Evolutionary conservation across 495 filamentous ascomycete genomes (phyloP).

Genomic region (Xylaria scruposa): DNA sequence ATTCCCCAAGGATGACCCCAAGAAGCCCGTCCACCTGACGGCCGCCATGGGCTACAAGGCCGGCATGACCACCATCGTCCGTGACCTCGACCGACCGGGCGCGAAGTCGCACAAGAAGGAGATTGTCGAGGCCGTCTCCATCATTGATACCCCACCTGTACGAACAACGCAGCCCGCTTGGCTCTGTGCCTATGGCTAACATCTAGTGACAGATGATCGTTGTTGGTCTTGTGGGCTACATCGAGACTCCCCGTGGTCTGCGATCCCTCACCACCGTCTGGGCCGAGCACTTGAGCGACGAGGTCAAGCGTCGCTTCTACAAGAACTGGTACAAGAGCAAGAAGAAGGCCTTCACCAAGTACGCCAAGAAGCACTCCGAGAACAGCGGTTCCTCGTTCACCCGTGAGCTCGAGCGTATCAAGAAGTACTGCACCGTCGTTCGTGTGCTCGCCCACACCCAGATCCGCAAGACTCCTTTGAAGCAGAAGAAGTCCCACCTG

Average conservation of each 20-base stretch:
- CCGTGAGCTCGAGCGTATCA: conserved; percentile 98
- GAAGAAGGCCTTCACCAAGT: conserved; percentile 99
- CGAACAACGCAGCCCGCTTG: conserved; percentile 72
- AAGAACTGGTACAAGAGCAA: conserved; percentile 99
- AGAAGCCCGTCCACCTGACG: conserved; percentile 99
- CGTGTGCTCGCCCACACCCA: conserved; percentile 99
- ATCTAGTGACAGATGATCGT: conserved; percentile 85
- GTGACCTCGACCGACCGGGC: conserved; percentile 98
- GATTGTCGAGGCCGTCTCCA: conserved; percentile 97
- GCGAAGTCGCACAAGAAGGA: conserved; percentile 99
- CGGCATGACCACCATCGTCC: conserved; percentile 99
- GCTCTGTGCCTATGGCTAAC: conserved; percentile 66
- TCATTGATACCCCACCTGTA: conserved; percentile 99
- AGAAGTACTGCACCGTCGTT: conserved; percentile 99
- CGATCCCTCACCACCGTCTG: conserved; percentile 99
- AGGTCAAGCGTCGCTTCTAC: conserved; percentile 99
- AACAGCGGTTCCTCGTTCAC: conserved; percentile 85
- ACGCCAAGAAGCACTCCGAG: conserved; percentile 99
- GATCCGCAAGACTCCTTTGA: conserved; percentile 98
- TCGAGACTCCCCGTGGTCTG: conserved; percentile 99
- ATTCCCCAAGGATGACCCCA: conserved; percentile 99
- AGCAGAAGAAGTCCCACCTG: conserved; percentile 99
- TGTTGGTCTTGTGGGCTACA: conserved; percentile 99
- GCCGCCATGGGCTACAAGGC: conserved; percentile 99
- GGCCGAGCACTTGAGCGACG: conserved; percentile 98